Conservation (phyloP, 768 basidiomycete genomes). For the Nidula microcarpa region DNA sequence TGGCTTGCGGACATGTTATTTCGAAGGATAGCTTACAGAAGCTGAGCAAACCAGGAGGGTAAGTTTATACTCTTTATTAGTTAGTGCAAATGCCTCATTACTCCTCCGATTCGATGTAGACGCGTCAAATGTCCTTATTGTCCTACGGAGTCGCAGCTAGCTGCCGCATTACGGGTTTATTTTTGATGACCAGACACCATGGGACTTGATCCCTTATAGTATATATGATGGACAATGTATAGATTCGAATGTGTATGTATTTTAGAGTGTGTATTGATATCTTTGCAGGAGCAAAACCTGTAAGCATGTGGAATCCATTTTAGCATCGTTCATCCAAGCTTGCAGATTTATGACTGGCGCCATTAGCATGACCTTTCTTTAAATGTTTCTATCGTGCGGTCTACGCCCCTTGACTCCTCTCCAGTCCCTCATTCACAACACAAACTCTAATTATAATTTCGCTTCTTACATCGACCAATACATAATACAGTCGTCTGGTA, state of each 20-base stretch:
- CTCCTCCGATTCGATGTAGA: slow-evolving; percentile 32
- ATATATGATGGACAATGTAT: neutral
- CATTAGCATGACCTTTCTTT: too few relatives aligned
- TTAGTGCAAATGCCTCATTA: slow-evolving; percentile 1
- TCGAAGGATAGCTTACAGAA: slow-evolving; percentile 89
- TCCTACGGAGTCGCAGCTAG: slow-evolving; percentile 69
- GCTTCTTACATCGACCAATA: too few relatives aligned
- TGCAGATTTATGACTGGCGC: too few relatives aligned
- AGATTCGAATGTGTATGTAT: neutral
- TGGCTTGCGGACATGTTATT: slow-evolving; percentile 93
- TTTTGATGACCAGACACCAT: slow-evolving; percentile 36
- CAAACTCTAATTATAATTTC: too few relatives aligned
- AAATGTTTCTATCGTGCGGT: too few relatives aligned
- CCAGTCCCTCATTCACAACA: too few relatives aligned
- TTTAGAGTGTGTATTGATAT: too few relatives aligned
- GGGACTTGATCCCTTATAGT: slow-evolving; percentile 21
- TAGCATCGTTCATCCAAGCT: too few relatives aligned
- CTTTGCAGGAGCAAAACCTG: too few relatives aligned
- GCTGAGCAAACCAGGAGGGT: slow-evolving; percentile 82
- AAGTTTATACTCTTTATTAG: slow-evolving; percentile 8
- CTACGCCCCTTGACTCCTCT: too few relatives aligned
- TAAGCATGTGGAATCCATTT: too few relatives aligned
- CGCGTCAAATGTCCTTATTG: slow-evolving; percentile 98
- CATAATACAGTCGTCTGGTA: too few relatives aligned
- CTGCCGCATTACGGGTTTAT: slow-evolving; percentile 57